Base-by-base conservation (phyloP, 768 basidiomycete genomes). In the Tubosaeta sp. region DNA sequence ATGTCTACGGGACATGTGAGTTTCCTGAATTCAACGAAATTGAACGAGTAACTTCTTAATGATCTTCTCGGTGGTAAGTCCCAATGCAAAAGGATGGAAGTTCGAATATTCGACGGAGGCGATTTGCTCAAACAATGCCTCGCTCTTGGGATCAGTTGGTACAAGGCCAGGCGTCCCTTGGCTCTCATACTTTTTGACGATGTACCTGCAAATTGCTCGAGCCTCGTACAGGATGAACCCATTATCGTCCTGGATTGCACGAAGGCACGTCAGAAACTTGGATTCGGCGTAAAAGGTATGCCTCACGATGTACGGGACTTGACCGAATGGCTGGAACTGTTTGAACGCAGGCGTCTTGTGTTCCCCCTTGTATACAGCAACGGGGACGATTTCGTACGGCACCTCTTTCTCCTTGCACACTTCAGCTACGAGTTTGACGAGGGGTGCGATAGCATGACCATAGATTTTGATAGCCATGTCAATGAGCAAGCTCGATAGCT, bases 401-500 rank as follows among this genome's bases (percentile, higher is more conserved):
- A 77, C 59, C 18, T 67, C 57, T 52, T 69, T 66, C 55, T 77
- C 75, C 50, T 71, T 69, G 56, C 68, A 64, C 16, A 75, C 63
- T 40, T 59, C 44, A 8, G 69, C 72, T n/a, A 76, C 76, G 16
- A 73, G 67, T 31, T 65, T 65, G 35, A 71, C 72, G 62, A 68
- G 70, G 16, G 72, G 70, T 8, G 74, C 74, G 29, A 55, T 13
- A 0, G 66, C 44, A n/a, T 52, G 57, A 11, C 75, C 76, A 47
- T 75, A 70, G 13, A 80, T 71, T 55, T 74, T 76, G 53, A 79
- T 57, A 25, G 72, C 71, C 77, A 78, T 79, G 36, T n/a, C n/a
- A n/a, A 40, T 21, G 14, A 35, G 48, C 22, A 44, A 35, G 21
- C 4, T 1, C 12, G 18, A 29, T 10, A 25, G 39, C 45, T 45